Evolutionary conservation across 129 eudicot species (phyloP).

Genomic region (Deinandra increscens): DNA sequence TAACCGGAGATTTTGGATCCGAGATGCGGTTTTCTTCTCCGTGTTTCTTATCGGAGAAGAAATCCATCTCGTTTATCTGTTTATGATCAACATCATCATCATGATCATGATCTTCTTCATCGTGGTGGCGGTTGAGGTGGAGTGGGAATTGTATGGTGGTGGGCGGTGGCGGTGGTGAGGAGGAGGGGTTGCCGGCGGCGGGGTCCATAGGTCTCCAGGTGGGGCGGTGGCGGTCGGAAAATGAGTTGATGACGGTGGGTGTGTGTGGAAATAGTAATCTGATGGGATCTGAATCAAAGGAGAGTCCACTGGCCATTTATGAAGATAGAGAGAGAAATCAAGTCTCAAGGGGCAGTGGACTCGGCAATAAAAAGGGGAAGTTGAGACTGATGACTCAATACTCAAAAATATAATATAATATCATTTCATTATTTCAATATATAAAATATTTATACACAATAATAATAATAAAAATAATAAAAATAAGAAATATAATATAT

Average conservation of each 20-base stretch:
- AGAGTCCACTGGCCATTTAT: conserved; percentile 82
- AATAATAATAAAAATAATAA: too few relatives aligned
- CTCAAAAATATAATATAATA: neutral
- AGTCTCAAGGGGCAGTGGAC: conserved; percentile 56
- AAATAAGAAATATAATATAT: too few relatives aligned
- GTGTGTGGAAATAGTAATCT: conserved; percentile 27
- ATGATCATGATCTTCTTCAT: too few relatives aligned
- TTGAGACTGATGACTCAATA: conserved; percentile 54
- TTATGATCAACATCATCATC: too few relatives aligned
- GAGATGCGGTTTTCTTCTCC: conserved; percentile 17
- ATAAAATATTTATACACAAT: too few relatives aligned
- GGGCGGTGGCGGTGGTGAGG: conserved; percentile 36
- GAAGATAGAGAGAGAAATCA: conserved; percentile 32
- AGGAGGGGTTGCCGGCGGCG: conserved; percentile 21
- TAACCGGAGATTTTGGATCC: conserved; percentile 17
- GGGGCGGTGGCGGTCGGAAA: conserved; percentile 29
- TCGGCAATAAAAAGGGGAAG: conserved; percentile 57
- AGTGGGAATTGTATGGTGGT: conserved; percentile 64
- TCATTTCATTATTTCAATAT: too few relatives aligned
- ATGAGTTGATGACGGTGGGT: conserved; percentile 29
- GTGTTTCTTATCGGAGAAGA: conserved; percentile 47
- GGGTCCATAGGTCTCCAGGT: conserved; percentile 28
- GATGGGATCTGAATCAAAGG: conserved; percentile 72
- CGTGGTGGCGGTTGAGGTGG: conserved; percentile 39
- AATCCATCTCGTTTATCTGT: conserved; percentile 56